Evolutionary conservation across 2,329 filamentous ascomycete genomes (phyloP).

Genomic region (Fusarium pseudoanthophilum): DNA sequence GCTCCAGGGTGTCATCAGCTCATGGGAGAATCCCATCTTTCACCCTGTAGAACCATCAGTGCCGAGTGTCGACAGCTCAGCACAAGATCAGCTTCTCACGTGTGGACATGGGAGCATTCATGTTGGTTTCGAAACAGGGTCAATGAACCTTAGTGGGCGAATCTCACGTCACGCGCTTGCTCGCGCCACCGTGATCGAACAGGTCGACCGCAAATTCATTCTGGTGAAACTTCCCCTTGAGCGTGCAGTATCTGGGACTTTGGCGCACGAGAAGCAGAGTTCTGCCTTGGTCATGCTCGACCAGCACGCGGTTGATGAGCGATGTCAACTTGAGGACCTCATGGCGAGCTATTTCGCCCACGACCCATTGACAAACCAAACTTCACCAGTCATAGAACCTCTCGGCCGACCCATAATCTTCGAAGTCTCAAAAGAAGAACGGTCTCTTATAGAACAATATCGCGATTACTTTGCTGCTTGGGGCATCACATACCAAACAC

Average conservation of each 20-base stretch:
- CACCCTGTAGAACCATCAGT: constrained; percentile 58
- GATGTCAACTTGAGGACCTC: constrained; percentile 80
- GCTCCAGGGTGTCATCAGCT: constrained; percentile 68
- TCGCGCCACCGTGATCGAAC: constrained; percentile 74
- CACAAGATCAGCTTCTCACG: neutral
- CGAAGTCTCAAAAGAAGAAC: constrained; percentile 71
- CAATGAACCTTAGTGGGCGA: constrained; percentile 50
- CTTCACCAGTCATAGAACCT: constrained; percentile 47
- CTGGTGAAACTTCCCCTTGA: constrained; percentile 67
- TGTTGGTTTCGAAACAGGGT: constrained; percentile 47
- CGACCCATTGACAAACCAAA: neutral
- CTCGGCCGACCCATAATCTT: constrained; percentile 70
- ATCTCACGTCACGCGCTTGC: constrained; percentile 72
- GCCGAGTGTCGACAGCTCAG: constrained; percentile 50
- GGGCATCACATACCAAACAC: constrained; percentile 74
- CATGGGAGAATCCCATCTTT: constrained; percentile 84
- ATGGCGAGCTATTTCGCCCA: constrained; percentile 63
- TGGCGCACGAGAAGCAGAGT: constrained; percentile 31
- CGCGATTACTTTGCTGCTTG: constrained; percentile 72
- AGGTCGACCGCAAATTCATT: constrained; percentile 93
- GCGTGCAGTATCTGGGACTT: neutral
- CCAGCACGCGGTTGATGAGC: constrained; percentile 94
- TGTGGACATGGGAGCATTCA: constrained; percentile 18
- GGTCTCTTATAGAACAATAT: constrained; percentile 64
- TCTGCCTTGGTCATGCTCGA: constrained; percentile 81